phyloP scores from a whole-genome alignment of 163 green algal species.

The Botryococcus braunii region DNA sequence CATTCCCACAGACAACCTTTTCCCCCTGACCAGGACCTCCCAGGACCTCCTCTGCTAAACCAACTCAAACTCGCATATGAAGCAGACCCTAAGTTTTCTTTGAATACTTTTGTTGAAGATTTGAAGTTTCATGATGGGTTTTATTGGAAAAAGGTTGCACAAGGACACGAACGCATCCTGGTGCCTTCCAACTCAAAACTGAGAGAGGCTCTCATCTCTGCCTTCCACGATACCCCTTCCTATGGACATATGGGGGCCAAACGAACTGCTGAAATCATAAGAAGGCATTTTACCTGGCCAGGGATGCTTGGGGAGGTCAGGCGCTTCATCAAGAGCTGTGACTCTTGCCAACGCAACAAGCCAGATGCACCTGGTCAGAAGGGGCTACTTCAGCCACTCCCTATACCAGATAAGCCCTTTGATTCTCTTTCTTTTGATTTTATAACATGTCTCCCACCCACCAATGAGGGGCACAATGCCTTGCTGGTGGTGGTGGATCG shows the following conservation, averaged over 20 bases:
- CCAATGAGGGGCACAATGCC: conserved; percentile 19
- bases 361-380: not conserved
- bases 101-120: not conserved
- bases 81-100: too few species aligned
- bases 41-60: too few species aligned
- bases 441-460: conserved; percentile 19
- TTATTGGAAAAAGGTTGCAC: conserved; percentile 12
- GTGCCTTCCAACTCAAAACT: conserved; percentile 8
- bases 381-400: conserved; percentile 17
- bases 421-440: conserved; percentile 25
- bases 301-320: conserved; percentile 20
- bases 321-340: conserved; percentile 17
- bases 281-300: conserved; percentile 37
- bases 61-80: too few species aligned
- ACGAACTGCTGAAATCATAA: conserved; percentile 1
- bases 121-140: not conserved
- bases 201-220: not conserved
- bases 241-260: conserved; percentile 11
- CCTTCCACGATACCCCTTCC: conserved; percentile 8
- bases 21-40: too few species aligned
- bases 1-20: too few species aligned
- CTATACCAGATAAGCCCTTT: conserved; percentile 18
- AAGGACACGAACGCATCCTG: not conserved
- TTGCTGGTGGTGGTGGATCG: conserved; percentile 48
- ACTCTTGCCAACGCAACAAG: conserved; percentile 23